phyloP scores from a whole-genome alignment of 352 stramenopile genomes.

The Phytophthora brassicae region DNA sequence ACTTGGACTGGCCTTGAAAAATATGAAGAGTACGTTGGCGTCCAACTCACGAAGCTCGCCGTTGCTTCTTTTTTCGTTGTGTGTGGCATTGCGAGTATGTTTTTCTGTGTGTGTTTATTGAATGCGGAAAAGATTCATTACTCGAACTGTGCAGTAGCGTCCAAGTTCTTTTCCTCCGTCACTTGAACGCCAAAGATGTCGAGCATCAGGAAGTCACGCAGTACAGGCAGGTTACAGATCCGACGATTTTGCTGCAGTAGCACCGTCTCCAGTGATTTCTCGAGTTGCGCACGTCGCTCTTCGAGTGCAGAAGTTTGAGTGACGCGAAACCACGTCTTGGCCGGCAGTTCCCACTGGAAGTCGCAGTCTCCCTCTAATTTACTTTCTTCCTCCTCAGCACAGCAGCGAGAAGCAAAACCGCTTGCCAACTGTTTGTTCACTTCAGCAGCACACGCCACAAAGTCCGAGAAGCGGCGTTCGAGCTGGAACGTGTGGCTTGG shows the following conservation, averaged over 20 bases:
- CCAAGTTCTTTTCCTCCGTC: conserved; percentile 52
- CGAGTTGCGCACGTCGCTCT: conserved; percentile 62
- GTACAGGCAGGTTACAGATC: conserved; percentile 46
- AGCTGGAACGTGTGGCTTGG: conserved; percentile 50
- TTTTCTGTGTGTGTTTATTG: neutral
- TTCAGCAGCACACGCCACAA: conserved; percentile 54
- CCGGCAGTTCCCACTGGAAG: conserved; percentile 62
- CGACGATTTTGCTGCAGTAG: conserved; percentile 39
- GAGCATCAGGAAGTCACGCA: conserved; percentile 83
- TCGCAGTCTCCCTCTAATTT: neutral
- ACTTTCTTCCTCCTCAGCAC: conserved; percentile 3
- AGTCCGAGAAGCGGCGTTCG: conserved; percentile 80
- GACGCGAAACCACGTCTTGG: conserved; percentile 82
- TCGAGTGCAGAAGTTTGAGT: conserved; percentile 60
- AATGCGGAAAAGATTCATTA: conserved; percentile 16
- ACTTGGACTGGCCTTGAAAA: conserved; percentile 15
- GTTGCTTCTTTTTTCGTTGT: conserved; percentile 11
- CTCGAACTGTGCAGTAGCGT: conserved; percentile 16
- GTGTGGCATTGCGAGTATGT: neutral
- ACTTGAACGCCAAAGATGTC: conserved; percentile 77
- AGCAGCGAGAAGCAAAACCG: conserved; percentile 26
- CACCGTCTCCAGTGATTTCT: conserved; percentile 52
- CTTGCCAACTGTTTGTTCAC: conserved; percentile 45
- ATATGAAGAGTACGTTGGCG: conserved; percentile 8
- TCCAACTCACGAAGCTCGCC: conserved; percentile 4